phyloP scores from a whole-genome alignment of 2,329 filamentous ascomycete species.

The Colletotrichum sp. region DNA sequence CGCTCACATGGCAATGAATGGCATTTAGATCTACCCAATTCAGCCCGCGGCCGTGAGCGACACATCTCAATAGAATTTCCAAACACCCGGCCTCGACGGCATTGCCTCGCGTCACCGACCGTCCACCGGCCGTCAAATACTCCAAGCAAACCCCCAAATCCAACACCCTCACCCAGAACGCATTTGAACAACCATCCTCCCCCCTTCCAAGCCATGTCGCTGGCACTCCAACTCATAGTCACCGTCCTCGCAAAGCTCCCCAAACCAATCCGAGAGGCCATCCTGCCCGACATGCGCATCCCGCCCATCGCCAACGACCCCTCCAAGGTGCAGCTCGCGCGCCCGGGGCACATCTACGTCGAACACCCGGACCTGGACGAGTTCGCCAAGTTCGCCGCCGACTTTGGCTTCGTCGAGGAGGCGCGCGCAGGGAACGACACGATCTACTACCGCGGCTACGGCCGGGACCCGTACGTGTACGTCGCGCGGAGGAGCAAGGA shows the following conservation, averaged over 20 bases:
- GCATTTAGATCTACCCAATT: not conserved
- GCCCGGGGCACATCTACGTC: slow-evolving; percentile 19
- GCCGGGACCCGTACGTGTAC: slow-evolving; percentile 54
- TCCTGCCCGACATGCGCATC: not conserved
- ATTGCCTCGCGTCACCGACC: not conserved
- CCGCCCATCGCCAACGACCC: slow-evolving; percentile 18
- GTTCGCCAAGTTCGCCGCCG: slow-evolving; percentile 27
- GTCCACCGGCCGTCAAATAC: not conserved
- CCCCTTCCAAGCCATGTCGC: not conserved
- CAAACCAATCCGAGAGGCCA: not conserved
- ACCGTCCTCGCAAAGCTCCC: not conserved
- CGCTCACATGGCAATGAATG: not conserved
- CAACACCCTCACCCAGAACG: not conserved
- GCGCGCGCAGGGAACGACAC: slow-evolving; percentile 25
- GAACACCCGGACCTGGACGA: slow-evolving; percentile 30
- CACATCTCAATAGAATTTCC: not conserved
- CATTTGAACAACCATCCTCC: not conserved
- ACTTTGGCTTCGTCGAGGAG: slow-evolving; percentile 32
- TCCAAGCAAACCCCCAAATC: not conserved
- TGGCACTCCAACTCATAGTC: not conserved
- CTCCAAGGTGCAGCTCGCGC: slow-evolving; percentile 24
- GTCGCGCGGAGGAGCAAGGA: slow-evolving; percentile 36
- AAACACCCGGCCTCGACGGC: not conserved
- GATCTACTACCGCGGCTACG: slow-evolving; percentile 56
- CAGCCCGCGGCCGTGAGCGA: not conserved